These are phyloP conservation scores for Ophiocordyceps camponoti-floridani DNA, from an alignment of 2,329 filamentous ascomycete species.

Conservation along the genomic window DNA sequence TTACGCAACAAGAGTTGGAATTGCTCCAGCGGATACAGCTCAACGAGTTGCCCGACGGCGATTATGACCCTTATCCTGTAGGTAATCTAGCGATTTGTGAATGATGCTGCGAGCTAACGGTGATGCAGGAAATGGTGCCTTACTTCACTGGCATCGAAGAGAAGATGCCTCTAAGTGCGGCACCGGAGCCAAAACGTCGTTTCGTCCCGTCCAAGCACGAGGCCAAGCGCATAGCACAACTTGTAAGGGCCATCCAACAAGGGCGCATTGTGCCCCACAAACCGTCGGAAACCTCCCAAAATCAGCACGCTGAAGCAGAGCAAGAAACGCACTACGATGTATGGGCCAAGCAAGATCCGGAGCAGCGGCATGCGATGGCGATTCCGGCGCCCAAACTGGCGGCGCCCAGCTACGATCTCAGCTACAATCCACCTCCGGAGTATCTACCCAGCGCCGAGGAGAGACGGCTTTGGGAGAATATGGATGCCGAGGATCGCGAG, in stretches of 20 bases:
- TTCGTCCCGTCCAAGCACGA: slow-evolving; percentile 97
- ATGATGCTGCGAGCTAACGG: not conserved
- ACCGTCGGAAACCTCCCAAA: slow-evolving; percentile 39
- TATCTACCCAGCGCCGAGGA: slow-evolving; percentile 81
- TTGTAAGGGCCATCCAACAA: slow-evolving; percentile 88
- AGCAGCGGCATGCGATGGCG: slow-evolving; percentile 79
- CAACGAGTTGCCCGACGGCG: slow-evolving; percentile 73
- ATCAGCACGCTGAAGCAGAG: slow-evolving; percentile 50
- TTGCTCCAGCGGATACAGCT: slow-evolving; percentile 75
- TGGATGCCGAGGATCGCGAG: slow-evolving; percentile 79
- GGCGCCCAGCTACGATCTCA: slow-evolving; percentile 86
- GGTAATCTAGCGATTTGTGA: not conserved
- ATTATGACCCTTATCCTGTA: slow-evolving; percentile 82
- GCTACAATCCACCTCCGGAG: slow-evolving; percentile 89
- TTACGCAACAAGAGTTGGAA: slow-evolving; percentile 77
- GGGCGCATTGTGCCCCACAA: slow-evolving; percentile 86
- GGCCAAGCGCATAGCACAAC: slow-evolving; percentile 88
- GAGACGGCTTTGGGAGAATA: slow-evolving; percentile 65
- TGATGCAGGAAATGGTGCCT: slow-evolving; percentile 58
- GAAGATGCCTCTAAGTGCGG: slow-evolving; percentile 85
- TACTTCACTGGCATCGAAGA: slow-evolving; percentile 87
- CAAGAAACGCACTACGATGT: slow-evolving; percentile 66
- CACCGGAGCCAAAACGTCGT: slow-evolving; percentile 86
- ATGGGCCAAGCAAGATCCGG: slow-evolving; percentile 81
- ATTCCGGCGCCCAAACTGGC: slow-evolving; percentile 86